Base-by-base conservation (phyloP, 371 early-diverging fungal species). In the Dinochytrium kinnereticum region DNA sequence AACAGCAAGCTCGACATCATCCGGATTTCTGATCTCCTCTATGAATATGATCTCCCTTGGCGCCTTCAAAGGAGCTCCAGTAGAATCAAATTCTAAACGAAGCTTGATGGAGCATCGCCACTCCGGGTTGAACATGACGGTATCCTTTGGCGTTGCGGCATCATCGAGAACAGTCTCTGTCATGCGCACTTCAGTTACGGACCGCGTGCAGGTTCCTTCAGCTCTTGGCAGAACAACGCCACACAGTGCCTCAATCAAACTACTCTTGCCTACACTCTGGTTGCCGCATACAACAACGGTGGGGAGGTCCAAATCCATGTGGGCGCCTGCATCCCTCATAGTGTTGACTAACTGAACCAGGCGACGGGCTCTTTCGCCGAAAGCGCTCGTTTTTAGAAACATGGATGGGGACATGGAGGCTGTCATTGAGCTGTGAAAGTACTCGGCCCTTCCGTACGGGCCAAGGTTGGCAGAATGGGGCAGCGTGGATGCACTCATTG, bases 211-310 rank as follows among this genome's bases (percentile, higher is more conserved):
- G 15, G 86, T 86, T 1, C 84, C 84, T n/a, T 83, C 82, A 21
- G 78, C 80, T 15, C 84, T 51, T 0, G 86, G 86, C 19, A 86
- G 75, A 19, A 70, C 73, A 1, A 86, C 67, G 2, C 84, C 85
- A 33, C 82, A 86, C 19, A 87, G 70, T 1, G 81, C 81, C 55
- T 87, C 85, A n/a, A 87, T 53, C 17, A 87, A 72, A 51, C 77
- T 76, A 30, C 74, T 73, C 72, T 87, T 87, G 1, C 79, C 87
- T 0, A 79, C 85, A 38, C 78, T 79, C 57, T 87, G 87, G 68
- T 82, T 83, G 0, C 91, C 91, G 65, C 88, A 83, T 13, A 91
- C 87, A 24, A 90, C 89, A 26, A 91, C 82, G 55, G 86, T 86
- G 2, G 91, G 90, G 13, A 91, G 81, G 68, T 89, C 87, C 37